Percentiles rank a stretch among this genome's conserved stretches.
Evolutionary conservation across 2,329 filamentous ascomycete genomes (phyloP).

Genomic region (Epichloe festucae): DNA sequence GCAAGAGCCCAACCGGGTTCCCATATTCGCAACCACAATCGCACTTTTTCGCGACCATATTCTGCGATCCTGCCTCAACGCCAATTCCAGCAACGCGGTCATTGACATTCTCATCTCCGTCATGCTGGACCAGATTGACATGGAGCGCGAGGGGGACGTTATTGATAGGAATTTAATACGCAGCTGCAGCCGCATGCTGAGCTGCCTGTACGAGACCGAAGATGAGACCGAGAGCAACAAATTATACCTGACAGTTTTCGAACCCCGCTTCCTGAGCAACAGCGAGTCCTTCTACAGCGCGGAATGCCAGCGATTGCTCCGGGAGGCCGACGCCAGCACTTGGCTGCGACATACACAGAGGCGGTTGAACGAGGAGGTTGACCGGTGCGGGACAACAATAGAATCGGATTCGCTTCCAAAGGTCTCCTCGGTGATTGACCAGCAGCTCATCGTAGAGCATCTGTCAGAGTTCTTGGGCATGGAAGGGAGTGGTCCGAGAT

Average conservation of each 20-base stretch:
- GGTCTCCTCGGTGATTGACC: constrained; percentile 65
- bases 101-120: constrained; percentile 68
- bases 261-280: constrained; percentile 59
- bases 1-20: constrained; percentile 51
- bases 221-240: constrained; percentile 66
- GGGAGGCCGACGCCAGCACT: constrained; percentile 64
- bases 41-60: constrained; percentile 80
- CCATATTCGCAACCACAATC: constrained; percentile 77
- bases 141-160: constrained; percentile 82
- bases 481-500: constrained; percentile 69
- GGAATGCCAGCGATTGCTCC: constrained; percentile 64
- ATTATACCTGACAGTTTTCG: constrained; percentile 73
- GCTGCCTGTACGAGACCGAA: constrained; percentile 71
- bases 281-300: constrained; percentile 61
- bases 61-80: constrained; percentile 45
- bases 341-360: constrained; percentile 69
- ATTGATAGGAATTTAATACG: constrained; percentile 76
- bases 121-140: constrained; percentile 78
- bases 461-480: constrained; percentile 72
- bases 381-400: constrained; percentile 72
- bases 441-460: constrained; percentile 64
- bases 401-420: constrained; percentile 59
- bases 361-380: constrained; percentile 67
- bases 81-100: constrained; percentile 37
- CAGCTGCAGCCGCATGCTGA: constrained; percentile 79